A percentile compares a stretch with the other conserved stretches of the same genome.
Evolutionary conservation across 2,329 filamentous ascomycete species (phyloP).

Genomic region (Fusarium agapanthi): DNA sequence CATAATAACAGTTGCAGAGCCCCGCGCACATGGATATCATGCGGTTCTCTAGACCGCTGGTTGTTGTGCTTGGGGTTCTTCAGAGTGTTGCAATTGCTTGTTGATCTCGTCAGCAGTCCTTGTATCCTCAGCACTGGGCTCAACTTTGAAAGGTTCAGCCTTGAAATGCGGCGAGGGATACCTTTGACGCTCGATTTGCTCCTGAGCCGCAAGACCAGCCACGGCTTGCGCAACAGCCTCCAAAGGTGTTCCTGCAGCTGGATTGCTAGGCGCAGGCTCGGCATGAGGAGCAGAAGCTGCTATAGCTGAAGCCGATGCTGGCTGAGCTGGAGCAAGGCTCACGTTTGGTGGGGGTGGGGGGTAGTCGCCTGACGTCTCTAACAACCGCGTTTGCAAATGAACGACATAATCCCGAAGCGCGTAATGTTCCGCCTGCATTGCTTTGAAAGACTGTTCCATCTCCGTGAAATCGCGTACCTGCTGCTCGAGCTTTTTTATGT

Average conservation of each 20-base stretch:
- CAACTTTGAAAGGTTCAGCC: slow-evolving; percentile 51
- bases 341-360: slow-evolving; percentile 85
- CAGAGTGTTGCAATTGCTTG: slow-evolving; percentile 60
- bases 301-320: slow-evolving; percentile 37
- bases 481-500: slow-evolving; percentile 97
- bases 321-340: slow-evolving; percentile 61
- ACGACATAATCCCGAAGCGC: slow-evolving; percentile 92
- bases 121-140: slow-evolving; percentile 52
- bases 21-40: slow-evolving; percentile 26
- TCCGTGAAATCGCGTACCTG: slow-evolving; percentile 84
- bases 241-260: slow-evolving; percentile 51
- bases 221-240: slow-evolving; percentile 62
- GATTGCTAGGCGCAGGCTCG: slow-evolving; percentile 39
- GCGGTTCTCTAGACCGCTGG: slow-evolving; percentile 28
- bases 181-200: slow-evolving; percentile 51
- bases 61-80: slow-evolving; percentile 39
- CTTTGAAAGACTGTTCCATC: slow-evolving; percentile 80
- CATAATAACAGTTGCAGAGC: slow-evolving; percentile 18
- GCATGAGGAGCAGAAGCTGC: slow-evolving; percentile 24
- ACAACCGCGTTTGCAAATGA: slow-evolving; percentile 83
- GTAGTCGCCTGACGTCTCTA: slow-evolving; percentile 84
- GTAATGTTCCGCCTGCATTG: slow-evolving; percentile 89
- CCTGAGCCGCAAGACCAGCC: slow-evolving; percentile 53
- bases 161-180: slow-evolving; percentile 49
- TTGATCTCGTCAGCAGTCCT: slow-evolving; percentile 63